phyloP scores from a whole-genome alignment of 169 alveolate genomes.

The Eimeria tenella region DNA sequence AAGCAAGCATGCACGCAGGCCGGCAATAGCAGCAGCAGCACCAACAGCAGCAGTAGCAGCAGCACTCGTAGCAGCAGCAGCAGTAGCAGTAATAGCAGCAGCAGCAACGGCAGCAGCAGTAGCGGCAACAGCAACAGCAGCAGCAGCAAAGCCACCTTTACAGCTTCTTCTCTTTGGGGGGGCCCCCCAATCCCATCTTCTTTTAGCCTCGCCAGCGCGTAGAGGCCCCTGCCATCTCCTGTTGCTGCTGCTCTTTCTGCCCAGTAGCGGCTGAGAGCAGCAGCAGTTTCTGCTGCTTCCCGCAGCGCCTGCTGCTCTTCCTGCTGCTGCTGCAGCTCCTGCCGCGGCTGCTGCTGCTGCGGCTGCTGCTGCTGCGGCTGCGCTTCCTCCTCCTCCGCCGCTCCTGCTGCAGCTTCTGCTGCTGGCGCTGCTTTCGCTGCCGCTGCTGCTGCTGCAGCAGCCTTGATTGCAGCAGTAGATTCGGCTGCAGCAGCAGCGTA shows the following conservation, averaged over 20 bases:
- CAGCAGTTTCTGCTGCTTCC: constrained; percentile 31
- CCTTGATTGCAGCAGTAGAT: not conserved
- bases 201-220: not conserved
- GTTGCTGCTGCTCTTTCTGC: constrained; percentile 39
- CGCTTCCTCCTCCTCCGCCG: not conserved
- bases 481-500: not conserved
- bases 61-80: not conserved
- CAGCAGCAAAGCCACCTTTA: not conserved
- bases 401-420: not conserved
- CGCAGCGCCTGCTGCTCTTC: not conserved
- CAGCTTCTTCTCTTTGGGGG: not conserved
- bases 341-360: not conserved
- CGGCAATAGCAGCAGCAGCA: not conserved
- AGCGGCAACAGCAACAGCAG: constrained; percentile 3
- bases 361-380: not conserved
- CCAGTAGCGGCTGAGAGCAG: not conserved
- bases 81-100: not conserved
- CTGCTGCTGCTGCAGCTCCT: not conserved
- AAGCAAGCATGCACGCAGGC: not conserved
- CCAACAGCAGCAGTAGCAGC: not conserved
- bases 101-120: not conserved
- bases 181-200: constrained; percentile 17
- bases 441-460: not conserved
- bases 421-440: not conserved
- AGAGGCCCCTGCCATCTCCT: constrained; percentile 5